phyloP scores from a whole-genome alignment of 2,329 filamentous ascomycete genomes.

The Diaporthe aspalathi region DNA sequence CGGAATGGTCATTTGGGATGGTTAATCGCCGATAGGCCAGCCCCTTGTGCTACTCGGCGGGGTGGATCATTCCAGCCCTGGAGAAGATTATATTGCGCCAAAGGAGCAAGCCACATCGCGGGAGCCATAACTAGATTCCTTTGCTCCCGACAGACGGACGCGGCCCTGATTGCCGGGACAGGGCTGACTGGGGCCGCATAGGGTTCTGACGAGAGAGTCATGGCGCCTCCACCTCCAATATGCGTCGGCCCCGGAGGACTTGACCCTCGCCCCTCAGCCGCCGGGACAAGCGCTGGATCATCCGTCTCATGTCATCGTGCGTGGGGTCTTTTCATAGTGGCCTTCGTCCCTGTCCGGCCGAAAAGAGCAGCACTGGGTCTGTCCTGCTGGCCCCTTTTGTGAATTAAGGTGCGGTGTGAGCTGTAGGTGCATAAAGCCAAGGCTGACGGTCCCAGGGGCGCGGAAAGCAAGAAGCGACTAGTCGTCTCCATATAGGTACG shows the following conservation, averaged over 20 bases:
- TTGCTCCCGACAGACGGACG: neutral
- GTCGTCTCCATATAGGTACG: too few species aligned
- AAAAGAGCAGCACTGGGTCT: neutral
- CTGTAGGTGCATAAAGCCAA: conserved; percentile 8
- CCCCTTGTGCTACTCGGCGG: conserved; percentile 11
- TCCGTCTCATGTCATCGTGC: conserved; percentile 10
- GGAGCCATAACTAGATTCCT: conserved; percentile 25
- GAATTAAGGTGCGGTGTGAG: too few species aligned
- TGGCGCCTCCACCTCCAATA: conserved; percentile 15
- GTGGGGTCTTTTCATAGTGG: neutral
- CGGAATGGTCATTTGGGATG: conserved; percentile 19
- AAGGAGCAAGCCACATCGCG: conserved; percentile 13
- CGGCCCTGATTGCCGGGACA: conserved; percentile 23
- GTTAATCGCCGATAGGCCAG: conserved; percentile 29
- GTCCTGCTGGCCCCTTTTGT: neutral
- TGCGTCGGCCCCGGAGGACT: neutral
- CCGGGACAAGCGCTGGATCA: neutral
- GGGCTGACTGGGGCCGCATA: neutral
- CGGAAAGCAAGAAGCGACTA: neutral
- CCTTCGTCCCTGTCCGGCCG: neutral
- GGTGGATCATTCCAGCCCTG: conserved; percentile 12
- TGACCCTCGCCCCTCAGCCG: conserved; percentile 7
- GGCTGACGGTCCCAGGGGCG: neutral
- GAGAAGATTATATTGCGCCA: conserved; percentile 6
- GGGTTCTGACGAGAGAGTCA: neutral